Conservation (phyloP, 2,329 filamentous ascomycete genomes). For the Fusarium praegraminearum region DNA sequence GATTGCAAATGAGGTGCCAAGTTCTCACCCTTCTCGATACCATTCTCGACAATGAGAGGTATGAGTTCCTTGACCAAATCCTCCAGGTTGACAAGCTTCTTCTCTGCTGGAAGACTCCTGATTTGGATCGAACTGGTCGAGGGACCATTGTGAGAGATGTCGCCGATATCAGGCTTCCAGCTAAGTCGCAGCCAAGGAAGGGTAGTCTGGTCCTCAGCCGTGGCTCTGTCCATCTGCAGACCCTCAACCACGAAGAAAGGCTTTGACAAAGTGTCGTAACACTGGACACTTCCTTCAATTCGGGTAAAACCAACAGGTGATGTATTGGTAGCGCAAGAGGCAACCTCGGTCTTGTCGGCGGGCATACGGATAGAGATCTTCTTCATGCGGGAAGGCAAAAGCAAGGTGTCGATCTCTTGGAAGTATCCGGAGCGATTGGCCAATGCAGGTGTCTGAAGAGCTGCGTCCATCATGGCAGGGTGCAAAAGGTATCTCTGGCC, state of each 20-base stretch:
- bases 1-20: slow-evolving; percentile 30
- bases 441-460: slow-evolving; percentile 41
- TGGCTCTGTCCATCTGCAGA: slow-evolving; percentile 43
- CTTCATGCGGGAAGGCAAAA: slow-evolving; percentile 41
- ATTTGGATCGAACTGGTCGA: slow-evolving; percentile 41
- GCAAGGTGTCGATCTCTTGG: slow-evolving; percentile 43
- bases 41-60: slow-evolving; percentile 37
- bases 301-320: slow-evolving; percentile 39
- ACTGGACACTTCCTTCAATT: slow-evolving; percentile 38
- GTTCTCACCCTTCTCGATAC: slow-evolving; percentile 28
- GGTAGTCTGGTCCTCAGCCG: slow-evolving; percentile 34
- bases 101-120: slow-evolving; percentile 41
- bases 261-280: slow-evolving; percentile 30
- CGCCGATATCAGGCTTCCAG: slow-evolving; percentile 43
- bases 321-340: slow-evolving; percentile 37
- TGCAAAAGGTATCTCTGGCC: slow-evolving; percentile 43
- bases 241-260: slow-evolving; percentile 43
- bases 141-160: slow-evolving; percentile 39
- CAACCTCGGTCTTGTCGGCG: slow-evolving; percentile 31
- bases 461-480: slow-evolving; percentile 44
- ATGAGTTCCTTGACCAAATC: slow-evolving; percentile 42
- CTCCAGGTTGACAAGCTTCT: slow-evolving; percentile 42
- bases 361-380: slow-evolving; percentile 43
- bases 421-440: slow-evolving; percentile 41
- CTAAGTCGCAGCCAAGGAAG: slow-evolving; percentile 41